Base-by-base conservation (phyloP, 2,329 filamentous ascomycete species). In the Xylariales sp. region DNA sequence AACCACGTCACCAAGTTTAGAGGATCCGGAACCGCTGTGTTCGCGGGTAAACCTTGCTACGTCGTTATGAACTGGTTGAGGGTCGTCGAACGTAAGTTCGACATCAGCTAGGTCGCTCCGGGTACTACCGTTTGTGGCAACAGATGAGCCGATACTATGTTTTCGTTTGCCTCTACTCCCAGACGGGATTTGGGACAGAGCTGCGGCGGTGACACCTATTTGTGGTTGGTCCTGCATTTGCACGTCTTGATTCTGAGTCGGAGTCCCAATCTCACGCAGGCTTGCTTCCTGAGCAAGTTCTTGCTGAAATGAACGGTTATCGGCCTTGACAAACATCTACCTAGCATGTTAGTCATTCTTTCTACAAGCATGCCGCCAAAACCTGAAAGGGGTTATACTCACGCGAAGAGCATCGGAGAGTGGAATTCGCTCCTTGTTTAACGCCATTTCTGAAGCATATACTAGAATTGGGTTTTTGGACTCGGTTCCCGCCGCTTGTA, bases 381-480 rank as follows among this genome's bases (percentile, higher is more conserved):
- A 8, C 23, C 10, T 12, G 43, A 41, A 41, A 34, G 8, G 32
- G 23, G 3, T n/a, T 56, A 28, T 60, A 69, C 78, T 68, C 60
- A 81, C 80, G 46, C 80, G 77, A 28, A 83, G 72, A 58, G 78
- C 66, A 55, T 77, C 74, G 34, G 85, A 78, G 16, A 87, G 75
- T 10, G 81, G 76, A 3, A 75, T 71, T 10, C 65, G 75, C 3
- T 78, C 73, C 23, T 73, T 69, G 12, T 78, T 70, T 65, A 87
- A 74, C 30, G 85, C 84, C 32, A 78, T 76, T 67, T 87, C 84
- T 3, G 84, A 85, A 28, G 86, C 86, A 71, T 88, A 89, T 4
- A 89, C 77, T 3, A 89, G 73, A 18, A 87, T 72, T 0, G 83
- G 82, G 18, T 78, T 81, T 62, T 83, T 85, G 8, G 82, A 82